These are phyloP conservation scores for Brassica balearica DNA, from an alignment of 441 rosid species.

Conservation along the genomic window DNA sequence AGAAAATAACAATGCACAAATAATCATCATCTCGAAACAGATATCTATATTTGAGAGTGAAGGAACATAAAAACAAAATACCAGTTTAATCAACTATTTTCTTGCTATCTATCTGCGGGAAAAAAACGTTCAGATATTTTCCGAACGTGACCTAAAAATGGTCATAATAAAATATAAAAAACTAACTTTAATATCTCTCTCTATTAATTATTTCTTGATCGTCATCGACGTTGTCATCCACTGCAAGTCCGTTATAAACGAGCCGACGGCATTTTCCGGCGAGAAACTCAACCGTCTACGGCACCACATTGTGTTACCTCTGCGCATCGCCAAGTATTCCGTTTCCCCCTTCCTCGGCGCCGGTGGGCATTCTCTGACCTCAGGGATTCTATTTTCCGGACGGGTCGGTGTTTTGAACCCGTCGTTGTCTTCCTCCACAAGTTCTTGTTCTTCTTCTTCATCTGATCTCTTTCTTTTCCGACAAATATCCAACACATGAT, in stretches of 20 bases:
- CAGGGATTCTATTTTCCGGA: conserved; percentile 5
- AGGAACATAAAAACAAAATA: neutral
- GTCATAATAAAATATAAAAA: neutral
- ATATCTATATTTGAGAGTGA: neutral
- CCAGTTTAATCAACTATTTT: neutral
- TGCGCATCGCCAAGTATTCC: neutral
- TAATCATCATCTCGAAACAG: neutral
- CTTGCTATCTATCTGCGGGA: neutral
- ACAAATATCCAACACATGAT: conserved; percentile 2
- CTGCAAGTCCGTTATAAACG: neutral
- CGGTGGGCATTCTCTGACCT: neutral
- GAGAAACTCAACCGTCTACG: conserved; percentile 9
- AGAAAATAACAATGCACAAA: neutral
- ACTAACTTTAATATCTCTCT: neutral
- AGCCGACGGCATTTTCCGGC: neutral
- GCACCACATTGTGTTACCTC: conserved; percentile 6
- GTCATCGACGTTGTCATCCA: neutral
- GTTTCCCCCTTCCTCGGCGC: neutral
- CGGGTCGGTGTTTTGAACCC: conserved; percentile 2
- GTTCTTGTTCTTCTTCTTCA: neutral
- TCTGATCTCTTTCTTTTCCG: conserved; percentile 1
- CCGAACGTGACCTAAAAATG: conserved; percentile 1
- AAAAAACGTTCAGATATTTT: conserved; percentile 4
- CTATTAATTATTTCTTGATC: neutral
- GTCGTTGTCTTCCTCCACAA: conserved; percentile 7